Evolutionary conservation across 495 filamentous ascomycete species (phyloP), one percentile per base, ranked within the genome.

Genomic region (Polyplosphaeria fusca): DNA sequence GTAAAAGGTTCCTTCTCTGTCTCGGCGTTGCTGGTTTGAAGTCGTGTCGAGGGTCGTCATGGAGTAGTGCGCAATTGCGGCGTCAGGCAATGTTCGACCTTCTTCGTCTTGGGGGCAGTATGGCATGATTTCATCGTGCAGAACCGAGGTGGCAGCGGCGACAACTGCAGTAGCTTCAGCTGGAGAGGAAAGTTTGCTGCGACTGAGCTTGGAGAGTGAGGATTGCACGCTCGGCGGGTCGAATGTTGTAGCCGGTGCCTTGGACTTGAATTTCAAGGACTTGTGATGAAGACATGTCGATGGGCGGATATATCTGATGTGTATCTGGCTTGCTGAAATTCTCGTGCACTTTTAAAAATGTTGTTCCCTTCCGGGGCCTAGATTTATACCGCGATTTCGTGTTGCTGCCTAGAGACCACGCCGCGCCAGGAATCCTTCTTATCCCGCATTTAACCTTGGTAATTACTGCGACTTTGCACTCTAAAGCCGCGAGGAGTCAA

Each of bases 11-110:
- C n/a, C n/a, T 35, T 7, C 7, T 4, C 19, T 38, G 4, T 11
- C 19, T 22, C 11, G 11, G n/a, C 16, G 16, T 4, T 43, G 26
- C 13, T 43, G 14, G 12, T 43, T 28, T 12, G 3, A 7, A 23
- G n/a, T 19, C 11, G 51, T 55, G 40, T 55, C 51, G n/a, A 55
- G 23, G 7, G 51, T 55, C 40, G 40, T 55, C 41, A 37, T 55
- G 16, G 51, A 55, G 27, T 55, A 55, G 28, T 55, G 51, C 1
- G 41, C 20, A 1, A 55, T 55, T 13, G 39, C 23, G 3, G 51
- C 51, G 7, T 20, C 40, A 4, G 5, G 11, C 9, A 14, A 5
- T 7, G 24, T 35, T 12, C n/a, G 27, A 20, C 39, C 51, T 2
- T 16, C 20, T 9, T 45, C 40, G n/a, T 55, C 51, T 20, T 45